Percentiles rank a stretch among this genome's conserved stretches.
Evolutionary conservation across 805 yeast species (phyloP).

Genomic region (Grigorovia yakushimaensis): DNA sequence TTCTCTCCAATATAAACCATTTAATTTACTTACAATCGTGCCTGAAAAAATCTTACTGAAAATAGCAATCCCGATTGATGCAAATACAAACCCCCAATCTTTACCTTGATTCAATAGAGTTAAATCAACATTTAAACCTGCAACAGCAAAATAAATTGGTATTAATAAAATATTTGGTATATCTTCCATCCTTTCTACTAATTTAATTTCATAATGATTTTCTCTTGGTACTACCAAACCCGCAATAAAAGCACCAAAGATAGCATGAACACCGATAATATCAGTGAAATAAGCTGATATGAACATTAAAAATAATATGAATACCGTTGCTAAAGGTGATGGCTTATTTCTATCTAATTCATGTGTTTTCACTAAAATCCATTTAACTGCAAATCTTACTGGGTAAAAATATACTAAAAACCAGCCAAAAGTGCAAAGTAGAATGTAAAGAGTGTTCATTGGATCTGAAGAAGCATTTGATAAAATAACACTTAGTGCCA

Average conservation of each 20-base stretch:
- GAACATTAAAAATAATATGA: conserved; percentile 47
- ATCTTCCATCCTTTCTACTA: conserved; percentile 71
- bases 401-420: conserved; percentile 50
- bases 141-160: conserved; percentile 71
- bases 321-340: conserved; percentile 48
- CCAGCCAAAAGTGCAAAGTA: conserved; percentile 62
- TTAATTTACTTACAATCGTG: conserved; percentile 47
- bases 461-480: conserved; percentile 61
- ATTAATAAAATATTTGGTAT: conserved; percentile 60
- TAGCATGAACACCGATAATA: conserved; percentile 78
- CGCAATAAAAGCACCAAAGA: conserved; percentile 74
- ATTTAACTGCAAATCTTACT: conserved; percentile 39
- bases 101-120: conserved; percentile 53
- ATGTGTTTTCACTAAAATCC: conserved; percentile 39
- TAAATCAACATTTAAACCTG: conserved; percentile 64
- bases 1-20: conserved; percentile 64
- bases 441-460: conserved; percentile 57
- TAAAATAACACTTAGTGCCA: conserved; percentile 66
- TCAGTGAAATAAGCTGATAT: conserved; percentile 70
- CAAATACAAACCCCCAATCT: conserved; percentile 73
- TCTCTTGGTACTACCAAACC: conserved; percentile 73
- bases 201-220: conserved; percentile 55
- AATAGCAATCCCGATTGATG: conserved; percentile 57
- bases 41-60: conserved; percentile 63
- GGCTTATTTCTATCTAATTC: conserved; percentile 53